A percentile compares a stretch with the other conserved stretches of the same genome.
These are phyloP conservation scores for Mollisia scopiformis DNA, from an alignment of 2,329 filamentous ascomycete genomes.

Conservation along the genomic window DNA sequence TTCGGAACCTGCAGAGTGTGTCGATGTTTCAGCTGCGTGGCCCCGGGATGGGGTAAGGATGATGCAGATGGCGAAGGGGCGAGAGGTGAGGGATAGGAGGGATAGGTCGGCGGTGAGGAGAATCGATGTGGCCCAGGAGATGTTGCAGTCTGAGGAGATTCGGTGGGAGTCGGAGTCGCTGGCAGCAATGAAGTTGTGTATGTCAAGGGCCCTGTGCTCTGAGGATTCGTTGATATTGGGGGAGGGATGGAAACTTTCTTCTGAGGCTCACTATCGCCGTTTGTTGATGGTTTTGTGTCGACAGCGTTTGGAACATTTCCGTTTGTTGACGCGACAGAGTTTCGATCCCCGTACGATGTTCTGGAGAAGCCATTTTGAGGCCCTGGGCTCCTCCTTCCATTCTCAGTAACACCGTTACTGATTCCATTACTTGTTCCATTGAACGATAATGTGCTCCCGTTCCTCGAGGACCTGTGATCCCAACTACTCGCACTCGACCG, in stretches of 20 bases:
- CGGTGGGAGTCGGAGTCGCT: slow-evolving; percentile 28
- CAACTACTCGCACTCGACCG: slow-evolving; percentile 48
- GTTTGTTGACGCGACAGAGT: slow-evolving; percentile 33
- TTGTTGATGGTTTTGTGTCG: slow-evolving; percentile 26
- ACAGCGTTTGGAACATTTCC: slow-evolving; percentile 24
- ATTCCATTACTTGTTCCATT: slow-evolving; percentile 26
- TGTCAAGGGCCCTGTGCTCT: slow-evolving; percentile 37
- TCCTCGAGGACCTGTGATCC: slow-evolving; percentile 35
- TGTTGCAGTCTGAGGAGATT: slow-evolving; percentile 32
- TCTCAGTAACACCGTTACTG: slow-evolving; percentile 29
- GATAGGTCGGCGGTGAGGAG: slow-evolving; percentile 65
- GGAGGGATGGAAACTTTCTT: slow-evolving; percentile 27
- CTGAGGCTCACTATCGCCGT: slow-evolving; percentile 26
- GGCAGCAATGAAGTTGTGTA: slow-evolving; percentile 35
- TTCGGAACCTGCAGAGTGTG: slow-evolving; percentile 89
- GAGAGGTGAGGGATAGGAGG: slow-evolving; percentile 54
- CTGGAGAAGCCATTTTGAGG: slow-evolving; percentile 30
- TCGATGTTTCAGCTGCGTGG: slow-evolving; percentile 71
- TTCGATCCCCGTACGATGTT: slow-evolving; percentile 32
- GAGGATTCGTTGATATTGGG: slow-evolving; percentile 32
- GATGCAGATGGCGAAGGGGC: slow-evolving; percentile 43
- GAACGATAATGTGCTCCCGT: slow-evolving; percentile 34
- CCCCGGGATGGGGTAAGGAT: slow-evolving; percentile 48
- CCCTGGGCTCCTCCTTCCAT: slow-evolving; percentile 35
- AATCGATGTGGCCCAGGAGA: slow-evolving; percentile 55